Percentiles rank a stretch among this genome's conserved stretches.
These are phyloP conservation scores for Hymenoscyphus infarciens DNA, from an alignment of 2,329 filamentous ascomycete species.

Conservation along the genomic window DNA sequence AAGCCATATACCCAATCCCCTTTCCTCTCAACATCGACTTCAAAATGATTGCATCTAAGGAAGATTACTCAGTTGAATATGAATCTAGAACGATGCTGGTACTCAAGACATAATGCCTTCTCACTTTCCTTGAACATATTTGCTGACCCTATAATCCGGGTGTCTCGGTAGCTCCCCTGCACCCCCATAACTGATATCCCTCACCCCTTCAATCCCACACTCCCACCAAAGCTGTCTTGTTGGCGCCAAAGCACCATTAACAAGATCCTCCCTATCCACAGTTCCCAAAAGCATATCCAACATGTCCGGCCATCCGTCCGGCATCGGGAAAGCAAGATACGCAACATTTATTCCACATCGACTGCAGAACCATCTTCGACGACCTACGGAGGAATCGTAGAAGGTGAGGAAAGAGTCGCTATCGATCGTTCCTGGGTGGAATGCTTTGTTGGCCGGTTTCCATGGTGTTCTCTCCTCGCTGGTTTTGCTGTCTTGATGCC, in stretches of 20 bases:
- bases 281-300: slow-evolving; percentile 8
- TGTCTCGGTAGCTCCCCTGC: slow-evolving; percentile 2
- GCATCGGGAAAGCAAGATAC: slow-evolving; percentile 8
- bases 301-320: background rate
- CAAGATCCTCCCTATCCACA: slow-evolving; percentile 7
- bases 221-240: slow-evolving; percentile 10
- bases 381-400: background rate
- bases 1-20: no score
- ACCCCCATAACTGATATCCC: background rate
- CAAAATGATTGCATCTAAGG: no score
- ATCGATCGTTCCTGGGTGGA: slow-evolving; percentile 1
- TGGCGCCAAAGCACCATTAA: background rate
- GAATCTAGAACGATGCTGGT: background rate
- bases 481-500: background rate
- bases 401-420: slow-evolving; percentile 1
- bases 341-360: slow-evolving; percentile 8
- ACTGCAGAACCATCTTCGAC: slow-evolving; percentile 2
- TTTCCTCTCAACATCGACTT: no score
- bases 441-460: background rate
- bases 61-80: no score
- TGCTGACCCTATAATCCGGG: background rate
- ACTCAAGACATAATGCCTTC: background rate
- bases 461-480: background rate
- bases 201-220: slow-evolving; percentile 6
- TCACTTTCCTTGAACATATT: background rate